Conservation (phyloP, 2,329 filamentous ascomycete genomes). For the Fusarium sp. region DNA sequence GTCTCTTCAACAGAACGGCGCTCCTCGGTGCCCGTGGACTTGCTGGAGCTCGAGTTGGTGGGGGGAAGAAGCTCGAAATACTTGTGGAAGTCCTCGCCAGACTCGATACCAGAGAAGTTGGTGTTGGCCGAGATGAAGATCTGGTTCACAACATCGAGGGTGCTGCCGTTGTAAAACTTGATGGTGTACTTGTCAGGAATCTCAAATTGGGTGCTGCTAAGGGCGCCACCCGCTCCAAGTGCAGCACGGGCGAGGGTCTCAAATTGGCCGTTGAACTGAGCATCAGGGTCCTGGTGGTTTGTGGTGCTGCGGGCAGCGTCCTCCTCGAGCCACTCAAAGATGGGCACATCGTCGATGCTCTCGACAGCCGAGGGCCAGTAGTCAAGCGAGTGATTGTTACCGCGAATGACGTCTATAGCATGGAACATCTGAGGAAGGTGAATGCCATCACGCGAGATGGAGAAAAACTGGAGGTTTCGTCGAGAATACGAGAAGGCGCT, state of each 20-base stretch:
- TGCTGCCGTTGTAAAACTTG: conserved; percentile 42
- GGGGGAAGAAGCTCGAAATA: conserved; percentile 34
- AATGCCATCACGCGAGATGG: conserved; percentile 39
- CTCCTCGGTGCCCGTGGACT: conserved; percentile 7
- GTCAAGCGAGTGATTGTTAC: conserved; percentile 30
- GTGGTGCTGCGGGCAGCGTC: conserved; percentile 32
- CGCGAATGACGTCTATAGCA: conserved; percentile 29
- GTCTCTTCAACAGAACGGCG: conserved; percentile 15
- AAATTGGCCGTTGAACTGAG: conserved; percentile 31
- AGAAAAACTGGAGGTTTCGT: conserved; percentile 30
- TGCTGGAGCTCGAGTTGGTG: conserved; percentile 20
- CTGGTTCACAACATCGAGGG: conserved; percentile 26
- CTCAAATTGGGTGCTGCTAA: conserved; percentile 31
- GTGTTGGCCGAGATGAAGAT: conserved; percentile 28
- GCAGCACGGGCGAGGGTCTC: too few species aligned
- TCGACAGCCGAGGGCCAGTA: conserved; percentile 45
- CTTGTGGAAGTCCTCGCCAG: conserved; percentile 43
- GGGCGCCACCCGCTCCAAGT: too few species aligned
- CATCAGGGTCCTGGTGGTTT: conserved; percentile 45
- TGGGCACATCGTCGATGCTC: conserved; percentile 39
- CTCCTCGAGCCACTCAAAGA: conserved; percentile 44
- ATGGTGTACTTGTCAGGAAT: conserved; percentile 45
- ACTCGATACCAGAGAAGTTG: conserved; percentile 40
- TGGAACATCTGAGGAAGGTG: conserved; percentile 40
- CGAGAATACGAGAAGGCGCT: conserved; percentile 40